Base-by-base conservation (phyloP, 2,329 filamentous ascomycete species). In the Alternaria atra region DNA sequence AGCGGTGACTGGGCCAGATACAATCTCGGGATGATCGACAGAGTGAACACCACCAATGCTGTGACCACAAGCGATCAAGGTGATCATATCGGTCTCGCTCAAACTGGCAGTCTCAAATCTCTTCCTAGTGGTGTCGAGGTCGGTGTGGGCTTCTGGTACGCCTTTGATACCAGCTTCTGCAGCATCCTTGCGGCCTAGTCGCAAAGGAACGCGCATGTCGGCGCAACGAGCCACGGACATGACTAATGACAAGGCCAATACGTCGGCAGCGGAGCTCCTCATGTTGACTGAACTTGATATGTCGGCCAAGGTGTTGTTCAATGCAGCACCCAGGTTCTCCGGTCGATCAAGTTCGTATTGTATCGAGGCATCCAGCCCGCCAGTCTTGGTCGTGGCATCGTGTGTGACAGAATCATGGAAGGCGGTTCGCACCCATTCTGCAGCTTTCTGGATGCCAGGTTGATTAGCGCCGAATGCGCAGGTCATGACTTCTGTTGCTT, bases 381-480 rank as follows among this genome's bases (percentile, higher is more conserved):
- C 77, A 7, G 60, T 69, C 6, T 72, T 73, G 4, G 69, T 67
- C 3, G 61, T 57, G 17, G 68, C 67, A 57, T 78, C 65, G 25
- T 69, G 69, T 0, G 75, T 76, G 1, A 72, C 69, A 50, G 76
- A 69, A 46, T 79, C 77, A 58, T 80, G 77, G 51, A 78, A 78
- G 39, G 74, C 72, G 23, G 73, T 74, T 9, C 77, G 69, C 13
- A 78, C 67, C 72, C 76, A 61, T 56, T 75, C 67, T 5, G 70
- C 68, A 4, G 68, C 58, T 15, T 69, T 72, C 40, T 72, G 69
- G n/a, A 66, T 60, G 4, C 67, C 70, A n/a, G 65, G 68, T 9
- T 30, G n/a, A 9, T 17, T 25, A 15, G 63, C 60, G 37, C 64
- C 68, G 37, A 67, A 67, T 13, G 40, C 61, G 50, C 69, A 72